Evolutionary conservation across 2,329 filamentous ascomycete species (phyloP).

Genomic region (Ophiostoma perfectum): DNA sequence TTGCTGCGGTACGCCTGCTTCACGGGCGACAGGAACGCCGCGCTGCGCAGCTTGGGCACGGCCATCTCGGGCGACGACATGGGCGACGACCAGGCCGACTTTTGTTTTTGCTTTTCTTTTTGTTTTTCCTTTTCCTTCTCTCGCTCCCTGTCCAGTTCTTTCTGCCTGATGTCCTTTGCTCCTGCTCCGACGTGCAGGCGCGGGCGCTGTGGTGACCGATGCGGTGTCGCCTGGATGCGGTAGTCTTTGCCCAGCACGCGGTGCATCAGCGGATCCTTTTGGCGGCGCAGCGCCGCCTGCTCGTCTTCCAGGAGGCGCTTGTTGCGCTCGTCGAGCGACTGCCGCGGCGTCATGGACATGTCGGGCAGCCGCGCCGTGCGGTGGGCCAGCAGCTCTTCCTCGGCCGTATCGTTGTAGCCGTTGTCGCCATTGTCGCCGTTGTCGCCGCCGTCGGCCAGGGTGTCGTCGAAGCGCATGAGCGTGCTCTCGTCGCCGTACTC

Average conservation of each 20-base stretch:
- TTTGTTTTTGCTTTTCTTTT: constrained; percentile 38
- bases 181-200: constrained; percentile 23
- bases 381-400: constrained; percentile 46
- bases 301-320: constrained; percentile 31
- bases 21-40: constrained; percentile 75
- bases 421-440: constrained; percentile 23
- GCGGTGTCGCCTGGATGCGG: constrained; percentile 85
- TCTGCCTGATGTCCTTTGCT: constrained; percentile 22
- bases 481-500: constrained; percentile 32
- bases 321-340: constrained; percentile 50
- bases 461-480: constrained; percentile 34
- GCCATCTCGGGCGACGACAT: constrained; percentile 72
- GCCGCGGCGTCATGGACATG: constrained; percentile 58
- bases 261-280: constrained; percentile 76
- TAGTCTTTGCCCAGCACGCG: constrained; percentile 94
- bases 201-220: constrained; percentile 42
- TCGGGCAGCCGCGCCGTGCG: constrained; percentile 53
- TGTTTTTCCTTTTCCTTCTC: not conserved
- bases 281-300: constrained; percentile 32
- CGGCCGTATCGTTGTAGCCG: constrained; percentile 34
- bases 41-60: constrained; percentile 75
- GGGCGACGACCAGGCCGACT: constrained; percentile 39
- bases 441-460: constrained; percentile 30
- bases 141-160: constrained; percentile 3
- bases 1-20: constrained; percentile 40